Evolutionary conservation across 2,329 filamentous ascomycete species (phyloP).

Genomic region (Fusarium floridanum): DNA sequence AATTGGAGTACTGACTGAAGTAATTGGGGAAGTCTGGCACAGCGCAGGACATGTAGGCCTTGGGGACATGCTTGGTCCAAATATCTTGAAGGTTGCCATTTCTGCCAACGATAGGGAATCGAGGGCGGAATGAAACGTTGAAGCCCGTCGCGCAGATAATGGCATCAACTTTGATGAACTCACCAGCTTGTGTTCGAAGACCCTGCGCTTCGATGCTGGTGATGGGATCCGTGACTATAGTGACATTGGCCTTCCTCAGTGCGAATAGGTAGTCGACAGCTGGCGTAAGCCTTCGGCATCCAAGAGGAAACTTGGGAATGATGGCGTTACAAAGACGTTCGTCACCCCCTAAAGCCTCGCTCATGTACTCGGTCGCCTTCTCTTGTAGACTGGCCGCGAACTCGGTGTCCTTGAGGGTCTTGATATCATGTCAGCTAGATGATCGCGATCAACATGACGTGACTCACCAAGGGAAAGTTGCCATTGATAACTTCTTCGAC

Average conservation of each 20-base stretch:
- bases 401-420: constrained; percentile 8
- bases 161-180: constrained; percentile 4
- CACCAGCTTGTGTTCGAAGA: neutral
- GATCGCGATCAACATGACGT: neutral
- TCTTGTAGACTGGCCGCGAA: constrained; percentile 12
- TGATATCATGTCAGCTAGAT: neutral
- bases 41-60: constrained; percentile 23
- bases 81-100: constrained; percentile 13
- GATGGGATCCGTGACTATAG: constrained; percentile 8
- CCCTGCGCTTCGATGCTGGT: neutral
- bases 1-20: constrained; percentile 9
- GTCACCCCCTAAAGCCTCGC: constrained; percentile 5
- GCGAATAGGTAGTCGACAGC: constrained; percentile 17
- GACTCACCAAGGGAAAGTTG: constrained; percentile 19
- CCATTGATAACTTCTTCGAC: constrained; percentile 17
- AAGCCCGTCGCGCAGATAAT: constrained; percentile 15
- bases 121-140: constrained; percentile 19
- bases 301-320: constrained; percentile 19
- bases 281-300: constrained; percentile 22
- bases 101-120: constrained; percentile 12
- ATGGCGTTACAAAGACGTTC: constrained; percentile 15
- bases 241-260: constrained; percentile 9
- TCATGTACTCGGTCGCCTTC: constrained; percentile 17
- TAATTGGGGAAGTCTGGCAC: constrained; percentile 19
- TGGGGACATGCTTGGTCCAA: constrained; percentile 5